Percentiles rank a stretch among this genome's conserved stretches.
Evolutionary conservation across 805 yeast species (phyloP).

Genomic region (Lipomyces kockii): DNA sequence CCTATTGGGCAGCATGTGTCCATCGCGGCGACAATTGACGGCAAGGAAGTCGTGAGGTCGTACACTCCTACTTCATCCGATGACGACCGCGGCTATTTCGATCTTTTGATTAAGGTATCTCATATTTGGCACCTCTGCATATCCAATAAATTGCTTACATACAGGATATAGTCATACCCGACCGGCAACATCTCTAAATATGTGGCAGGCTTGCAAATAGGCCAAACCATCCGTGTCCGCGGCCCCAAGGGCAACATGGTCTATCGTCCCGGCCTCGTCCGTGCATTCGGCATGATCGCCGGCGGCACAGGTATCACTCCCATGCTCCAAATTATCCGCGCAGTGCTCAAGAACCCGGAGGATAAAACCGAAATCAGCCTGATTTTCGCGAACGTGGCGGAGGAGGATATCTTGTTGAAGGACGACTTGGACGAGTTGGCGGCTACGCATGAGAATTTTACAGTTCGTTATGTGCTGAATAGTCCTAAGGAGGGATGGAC

Average conservation of each 20-base stretch:
- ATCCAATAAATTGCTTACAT: slow-evolving; percentile 74
- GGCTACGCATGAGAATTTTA: slow-evolving; percentile 74
- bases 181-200: slow-evolving; percentile 81
- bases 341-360: slow-evolving; percentile 73
- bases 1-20: slow-evolving; percentile 95
- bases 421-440: slow-evolving; percentile 72
- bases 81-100: slow-evolving; percentile 72
- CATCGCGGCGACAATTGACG: slow-evolving; percentile 74
- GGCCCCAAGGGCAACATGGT: slow-evolving; percentile 90
- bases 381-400: slow-evolving; percentile 77
- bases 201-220: slow-evolving; percentile 72
- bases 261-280: slow-evolving; percentile 78
- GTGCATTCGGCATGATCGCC: slow-evolving; percentile 76
- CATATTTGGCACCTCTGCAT: slow-evolving; percentile 80
- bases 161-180: slow-evolving; percentile 53
- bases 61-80: slow-evolving; percentile 81
- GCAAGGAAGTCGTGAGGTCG: slow-evolving; percentile 80
- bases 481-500: slow-evolving; percentile 67
- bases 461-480: slow-evolving; percentile 80
- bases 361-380: slow-evolving; percentile 89
- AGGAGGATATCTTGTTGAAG: slow-evolving; percentile 78
- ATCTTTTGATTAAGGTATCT: slow-evolving; percentile 84
- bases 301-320: slow-evolving; percentile 99
- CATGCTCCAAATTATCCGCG: slow-evolving; percentile 75
- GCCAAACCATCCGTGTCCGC: slow-evolving; percentile 74